Conservation (phyloP, 2,329 filamentous ascomycete genomes). For the Diaporthe sp. region DNA sequence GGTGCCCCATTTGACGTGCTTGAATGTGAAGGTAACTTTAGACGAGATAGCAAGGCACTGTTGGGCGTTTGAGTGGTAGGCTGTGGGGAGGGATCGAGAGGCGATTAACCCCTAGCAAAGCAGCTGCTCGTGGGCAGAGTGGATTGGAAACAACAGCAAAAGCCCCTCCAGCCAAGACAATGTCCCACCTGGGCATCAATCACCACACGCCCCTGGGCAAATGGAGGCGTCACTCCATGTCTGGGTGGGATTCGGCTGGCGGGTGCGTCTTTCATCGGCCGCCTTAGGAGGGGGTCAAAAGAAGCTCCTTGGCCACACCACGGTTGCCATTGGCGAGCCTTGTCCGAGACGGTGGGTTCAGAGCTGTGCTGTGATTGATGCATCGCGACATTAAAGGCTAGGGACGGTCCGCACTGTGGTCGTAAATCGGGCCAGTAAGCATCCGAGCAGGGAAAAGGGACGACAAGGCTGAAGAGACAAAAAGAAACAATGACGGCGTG, state of each 20-base stretch:
- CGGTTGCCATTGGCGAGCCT: constrained; percentile 38
- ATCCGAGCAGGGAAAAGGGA: not conserved
- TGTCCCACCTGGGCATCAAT: not conserved
- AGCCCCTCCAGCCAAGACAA: constrained; percentile 1
- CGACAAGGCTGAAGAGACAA: constrained; percentile 39
- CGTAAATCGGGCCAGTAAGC: constrained; percentile 33
- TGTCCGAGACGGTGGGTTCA: constrained; percentile 35
- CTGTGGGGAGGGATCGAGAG: not conserved
- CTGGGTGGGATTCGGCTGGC: not conserved
- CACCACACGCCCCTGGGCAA: not conserved
- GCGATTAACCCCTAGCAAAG: not conserved
- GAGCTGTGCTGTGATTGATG: constrained; percentile 29
- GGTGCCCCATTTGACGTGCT: not conserved
- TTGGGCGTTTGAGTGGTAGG: not conserved
- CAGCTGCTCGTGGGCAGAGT: not conserved
- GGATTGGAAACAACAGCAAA: not conserved
- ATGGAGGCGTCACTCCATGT: not conserved
- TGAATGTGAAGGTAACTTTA: not conserved
- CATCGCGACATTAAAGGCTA: not conserved
- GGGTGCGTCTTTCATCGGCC: not conserved
- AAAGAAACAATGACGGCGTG: constrained; percentile 4
- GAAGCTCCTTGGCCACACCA: not conserved
- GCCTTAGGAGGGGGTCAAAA: not conserved
- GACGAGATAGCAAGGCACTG: not conserved
- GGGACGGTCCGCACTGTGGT: constrained; percentile 34